Evolutionary conservation across 1,284 basidiomycete species (phyloP).

Genomic region (Microbotryum saponariae): DNA sequence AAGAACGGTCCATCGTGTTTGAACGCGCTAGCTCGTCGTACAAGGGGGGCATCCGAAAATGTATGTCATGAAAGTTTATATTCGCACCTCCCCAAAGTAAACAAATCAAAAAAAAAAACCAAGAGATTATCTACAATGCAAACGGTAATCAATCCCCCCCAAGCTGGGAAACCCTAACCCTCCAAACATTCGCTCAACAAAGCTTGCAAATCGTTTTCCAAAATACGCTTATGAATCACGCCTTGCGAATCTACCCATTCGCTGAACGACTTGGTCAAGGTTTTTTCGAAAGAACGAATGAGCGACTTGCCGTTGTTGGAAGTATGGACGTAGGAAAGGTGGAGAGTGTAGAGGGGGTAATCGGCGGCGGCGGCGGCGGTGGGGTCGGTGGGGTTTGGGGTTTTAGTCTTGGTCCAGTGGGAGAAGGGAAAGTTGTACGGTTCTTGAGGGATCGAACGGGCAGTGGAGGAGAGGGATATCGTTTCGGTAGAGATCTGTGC

Average conservation of each 20-base stretch:
- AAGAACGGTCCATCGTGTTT: too few species aligned
- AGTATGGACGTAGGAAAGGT: constrained; percentile 60
- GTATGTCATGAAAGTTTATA: too few species aligned
- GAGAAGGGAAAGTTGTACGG: constrained; percentile 30
- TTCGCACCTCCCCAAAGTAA: neutral
- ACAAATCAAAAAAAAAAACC: neutral
- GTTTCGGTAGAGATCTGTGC: constrained; percentile 69
- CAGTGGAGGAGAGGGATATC: constrained; percentile 63
- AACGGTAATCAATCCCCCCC: too few species aligned
- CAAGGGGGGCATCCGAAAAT: too few species aligned
- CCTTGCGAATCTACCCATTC: constrained; percentile 33
- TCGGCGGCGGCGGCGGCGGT: too few species aligned
- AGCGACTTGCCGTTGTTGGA: constrained; percentile 59
- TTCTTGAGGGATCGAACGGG: constrained; percentile 44
- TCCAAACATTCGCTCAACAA: constrained; percentile 8
- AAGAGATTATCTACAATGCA: too few species aligned
- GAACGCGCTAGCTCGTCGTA: too few species aligned
- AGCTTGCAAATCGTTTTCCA: constrained; percentile 23
- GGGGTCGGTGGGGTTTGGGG: constrained; percentile 9
- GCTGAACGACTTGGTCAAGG: constrained; percentile 11
- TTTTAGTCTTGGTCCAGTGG: constrained; percentile 26
- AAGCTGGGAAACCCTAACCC: too few species aligned
- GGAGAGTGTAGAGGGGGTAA: constrained; percentile 55
- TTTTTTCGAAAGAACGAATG: constrained; percentile 17
- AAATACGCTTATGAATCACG: neutral